Evolutionary conservation across 192 early-diverging fungal genomes (phyloP).

Genomic region (Phycomyces nitens): DNA sequence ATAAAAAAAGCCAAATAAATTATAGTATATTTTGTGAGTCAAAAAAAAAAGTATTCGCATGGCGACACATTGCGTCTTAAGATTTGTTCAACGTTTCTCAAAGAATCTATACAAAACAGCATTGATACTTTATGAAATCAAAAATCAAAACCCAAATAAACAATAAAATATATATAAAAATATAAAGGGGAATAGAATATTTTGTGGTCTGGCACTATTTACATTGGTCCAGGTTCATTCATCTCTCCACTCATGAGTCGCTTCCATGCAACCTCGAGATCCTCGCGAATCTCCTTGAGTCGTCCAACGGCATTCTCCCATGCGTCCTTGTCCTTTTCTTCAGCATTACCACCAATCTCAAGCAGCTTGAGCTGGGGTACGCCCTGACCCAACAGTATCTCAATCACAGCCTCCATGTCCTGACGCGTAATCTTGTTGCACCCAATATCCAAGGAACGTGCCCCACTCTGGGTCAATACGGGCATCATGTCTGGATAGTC

Average conservation of each 20-base stretch:
- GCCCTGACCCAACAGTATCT: conserved; percentile 34
- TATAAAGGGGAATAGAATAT: too few species aligned
- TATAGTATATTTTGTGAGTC: too few species aligned
- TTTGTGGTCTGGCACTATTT: too few species aligned
- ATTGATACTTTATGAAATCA: too few species aligned
- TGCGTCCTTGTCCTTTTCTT: conserved; percentile 28
- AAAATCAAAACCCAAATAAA: too few species aligned
- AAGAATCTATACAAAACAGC: too few species aligned
- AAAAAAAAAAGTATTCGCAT: too few species aligned
- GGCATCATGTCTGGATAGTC: conserved; percentile 22
- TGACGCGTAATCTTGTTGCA: conserved; percentile 40
- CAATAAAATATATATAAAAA: too few species aligned
- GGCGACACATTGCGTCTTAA: too few species aligned
- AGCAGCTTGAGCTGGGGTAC: conserved; percentile 36
- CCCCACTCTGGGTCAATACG: background rate
- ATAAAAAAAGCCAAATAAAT: too few species aligned
- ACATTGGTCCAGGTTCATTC: background rate
- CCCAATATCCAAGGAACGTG: conserved; percentile 44
- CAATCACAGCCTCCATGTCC: conserved; percentile 40
- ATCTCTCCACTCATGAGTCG: background rate
- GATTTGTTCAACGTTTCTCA: too few species aligned
- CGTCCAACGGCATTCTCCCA: conserved; percentile 38
- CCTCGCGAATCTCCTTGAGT: conserved; percentile 32
- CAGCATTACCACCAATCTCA: conserved; percentile 50
- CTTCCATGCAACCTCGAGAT: conserved; percentile 45